Evolutionary conservation across 1,284 basidiomycete genomes (phyloP).

Genomic region (Cryptococcus neoformans): DNA sequence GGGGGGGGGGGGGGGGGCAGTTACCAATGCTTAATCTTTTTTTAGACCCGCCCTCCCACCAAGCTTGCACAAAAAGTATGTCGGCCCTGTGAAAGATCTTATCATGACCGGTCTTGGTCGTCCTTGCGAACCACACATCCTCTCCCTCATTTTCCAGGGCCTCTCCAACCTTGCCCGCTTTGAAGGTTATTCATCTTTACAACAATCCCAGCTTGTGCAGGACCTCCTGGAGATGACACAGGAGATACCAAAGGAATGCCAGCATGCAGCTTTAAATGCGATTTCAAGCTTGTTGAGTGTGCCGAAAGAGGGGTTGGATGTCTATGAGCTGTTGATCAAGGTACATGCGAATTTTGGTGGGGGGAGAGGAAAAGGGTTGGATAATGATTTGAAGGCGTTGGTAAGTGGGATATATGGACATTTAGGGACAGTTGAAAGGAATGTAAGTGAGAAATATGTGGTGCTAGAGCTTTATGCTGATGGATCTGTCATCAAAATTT

Average conservation of each 20-base stretch:
- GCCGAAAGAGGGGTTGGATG: conserved; percentile 30
- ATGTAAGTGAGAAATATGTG: conserved; percentile 21
- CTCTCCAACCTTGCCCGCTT: conserved; percentile 38
- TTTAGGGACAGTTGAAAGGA: conserved; percentile 37
- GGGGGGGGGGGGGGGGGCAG: too few relatives aligned
- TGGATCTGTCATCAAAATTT: background rate
- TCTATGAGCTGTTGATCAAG: conserved; percentile 31
- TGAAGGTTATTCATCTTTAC: conserved; percentile 23
- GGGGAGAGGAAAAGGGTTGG: conserved; percentile 11
- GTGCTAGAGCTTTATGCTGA: background rate
- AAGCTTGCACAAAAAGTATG: conserved; percentile 36
- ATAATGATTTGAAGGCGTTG: conserved; percentile 31
- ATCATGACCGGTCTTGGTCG: conserved; percentile 29
- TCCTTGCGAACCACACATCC: conserved; percentile 18
- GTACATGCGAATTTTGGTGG: conserved; percentile 34
- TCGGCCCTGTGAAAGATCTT: conserved; percentile 32
- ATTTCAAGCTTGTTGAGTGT: conserved; percentile 27
- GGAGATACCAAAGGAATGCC: conserved; percentile 37
- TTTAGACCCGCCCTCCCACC: conserved; percentile 29
- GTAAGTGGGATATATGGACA: conserved; percentile 37
- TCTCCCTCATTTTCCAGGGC: conserved; percentile 37
- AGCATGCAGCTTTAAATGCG: conserved; percentile 36
- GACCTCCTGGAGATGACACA: conserved; percentile 35
- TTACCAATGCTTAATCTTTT: background rate
- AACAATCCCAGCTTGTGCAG: conserved; percentile 28